A percentile compares a stretch with the other conserved stretches of the same genome.
Conservation (phyloP, 768 basidiomycete species). For the Trametes punicea region DNA sequence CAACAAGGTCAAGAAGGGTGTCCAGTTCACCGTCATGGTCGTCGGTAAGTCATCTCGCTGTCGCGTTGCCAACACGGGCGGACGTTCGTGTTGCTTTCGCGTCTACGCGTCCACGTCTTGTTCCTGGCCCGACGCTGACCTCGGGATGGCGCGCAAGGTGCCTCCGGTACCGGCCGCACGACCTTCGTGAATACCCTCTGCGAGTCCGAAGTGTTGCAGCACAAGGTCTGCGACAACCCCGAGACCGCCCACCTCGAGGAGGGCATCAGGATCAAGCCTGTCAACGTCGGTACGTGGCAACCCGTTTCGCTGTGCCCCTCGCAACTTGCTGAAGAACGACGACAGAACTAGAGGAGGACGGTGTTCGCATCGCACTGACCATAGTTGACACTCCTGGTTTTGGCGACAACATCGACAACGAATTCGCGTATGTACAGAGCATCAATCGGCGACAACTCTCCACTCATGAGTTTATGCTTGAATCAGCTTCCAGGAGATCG, state of each 20-base stretch:
- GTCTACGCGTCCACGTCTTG: slow-evolving; percentile 9
- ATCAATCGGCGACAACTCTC: not conserved
- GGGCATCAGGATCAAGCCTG: slow-evolving; percentile 91
- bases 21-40: slow-evolving; percentile 97
- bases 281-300: slow-evolving; percentile 75
- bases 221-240: slow-evolving; percentile 83
- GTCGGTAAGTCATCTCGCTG: slow-evolving; percentile 62
- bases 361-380: slow-evolving; percentile 95
- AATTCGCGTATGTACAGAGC: slow-evolving; percentile 78
- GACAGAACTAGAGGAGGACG: slow-evolving; percentile 95
- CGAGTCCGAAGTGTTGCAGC: slow-evolving; percentile 87
- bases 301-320: not conserved
- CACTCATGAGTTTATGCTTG: not conserved
- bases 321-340: not conserved
- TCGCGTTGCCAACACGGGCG: slow-evolving; percentile 21
- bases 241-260: slow-evolving; percentile 92
- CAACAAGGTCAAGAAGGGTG: slow-evolving; percentile 98
- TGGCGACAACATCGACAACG: slow-evolving; percentile 98
- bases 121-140: slow-evolving; percentile 8
- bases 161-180: slow-evolving; percentile 95
- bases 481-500: slow-evolving; percentile 91
- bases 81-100: slow-evolving; percentile 16
- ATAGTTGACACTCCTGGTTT: slow-evolving; percentile 99
- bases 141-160: slow-evolving; percentile 50
- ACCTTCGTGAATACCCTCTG: slow-evolving; percentile 99